A percentile compares a stretch with the other conserved stretches of the same genome.
phyloP scores from a whole-genome alignment of 306 rosid species.

The Prunus salicina region DNA sequence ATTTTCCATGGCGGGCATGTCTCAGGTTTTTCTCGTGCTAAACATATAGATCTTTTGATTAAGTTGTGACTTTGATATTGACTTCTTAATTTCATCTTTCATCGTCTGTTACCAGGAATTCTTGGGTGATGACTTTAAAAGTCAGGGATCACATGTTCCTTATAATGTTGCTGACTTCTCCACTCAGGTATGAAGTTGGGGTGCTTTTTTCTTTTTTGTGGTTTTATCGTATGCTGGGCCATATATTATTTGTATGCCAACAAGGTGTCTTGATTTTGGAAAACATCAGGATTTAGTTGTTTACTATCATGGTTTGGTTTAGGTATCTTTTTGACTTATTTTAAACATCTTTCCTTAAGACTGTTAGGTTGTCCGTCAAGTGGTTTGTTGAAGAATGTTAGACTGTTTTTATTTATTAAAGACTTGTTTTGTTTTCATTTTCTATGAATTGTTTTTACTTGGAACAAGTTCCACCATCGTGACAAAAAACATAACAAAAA shows the following conservation, averaged over 20 bases:
- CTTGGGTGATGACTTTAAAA: constrained; percentile 98
- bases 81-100: constrained; percentile 7
- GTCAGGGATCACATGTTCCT: constrained; percentile 99
- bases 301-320: neutral
- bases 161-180: constrained; percentile 91
- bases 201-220: neutral
- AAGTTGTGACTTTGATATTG: constrained; percentile 10
- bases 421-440: neutral
- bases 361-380: neutral
- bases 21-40: constrained; percentile 59
- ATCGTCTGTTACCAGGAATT: constrained; percentile 57
- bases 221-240: neutral
- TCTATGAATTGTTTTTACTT: neutral
- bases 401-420: neutral
- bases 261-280: neutral
- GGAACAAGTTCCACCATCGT: neutral
- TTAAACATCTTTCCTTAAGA: neutral
- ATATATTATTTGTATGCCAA: neutral
- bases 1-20: constrained; percentile 86
- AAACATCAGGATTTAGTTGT: neutral
- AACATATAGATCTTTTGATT: neutral
- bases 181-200: constrained; percentile 62
- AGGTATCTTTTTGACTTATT: neutral
- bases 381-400: neutral
- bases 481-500: neutral